These are phyloP conservation scores for Gastroboletus turbinatus DNA, from an alignment of 1,284 basidiomycete species.

Conservation along the genomic window DNA sequence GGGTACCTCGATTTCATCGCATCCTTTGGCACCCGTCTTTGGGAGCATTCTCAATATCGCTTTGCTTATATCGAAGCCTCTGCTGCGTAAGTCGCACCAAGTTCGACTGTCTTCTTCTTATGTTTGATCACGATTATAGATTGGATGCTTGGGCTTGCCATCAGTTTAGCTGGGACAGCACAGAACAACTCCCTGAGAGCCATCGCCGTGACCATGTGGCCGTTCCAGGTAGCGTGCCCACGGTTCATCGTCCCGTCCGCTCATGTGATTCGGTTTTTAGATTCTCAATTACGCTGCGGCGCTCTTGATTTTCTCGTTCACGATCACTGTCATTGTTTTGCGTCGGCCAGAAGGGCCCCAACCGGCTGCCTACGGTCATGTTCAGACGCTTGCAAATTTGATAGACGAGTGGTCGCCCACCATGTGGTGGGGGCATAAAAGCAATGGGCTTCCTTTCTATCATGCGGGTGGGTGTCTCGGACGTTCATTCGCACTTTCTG, in stretches of 20 bases:
- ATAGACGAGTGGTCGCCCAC: constrained; percentile 35
- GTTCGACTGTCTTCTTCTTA: too few species aligned
- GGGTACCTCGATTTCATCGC: constrained; percentile 15
- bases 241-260: not conserved
- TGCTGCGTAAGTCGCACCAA: constrained; percentile 25
- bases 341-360: constrained; percentile 27
- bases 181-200: constrained; percentile 10
- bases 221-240: constrained; percentile 24
- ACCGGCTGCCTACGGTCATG: constrained; percentile 33
- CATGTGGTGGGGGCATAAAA: constrained; percentile 37
- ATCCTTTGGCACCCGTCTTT: constrained; percentile 27
- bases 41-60: constrained; percentile 13
- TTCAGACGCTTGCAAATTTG: constrained; percentile 34
- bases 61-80: constrained; percentile 24
- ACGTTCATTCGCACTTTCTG: not conserved
- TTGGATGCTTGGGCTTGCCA: constrained; percentile 36
- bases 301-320: constrained; percentile 21
- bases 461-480: constrained; percentile 23
- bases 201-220: constrained; percentile 28
- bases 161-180: constrained; percentile 20
- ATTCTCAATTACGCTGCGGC: constrained; percentile 29
- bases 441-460: not conserved
- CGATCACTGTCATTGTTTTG: constrained; percentile 19
- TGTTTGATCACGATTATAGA: constrained; percentile 14
- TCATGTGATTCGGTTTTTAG: constrained; percentile 12